Evolutionary conservation across 148 eudicot genomes (phyloP), one percentile per base, ranked within the genome.

Genomic region (Rhododendron molle): DNA sequence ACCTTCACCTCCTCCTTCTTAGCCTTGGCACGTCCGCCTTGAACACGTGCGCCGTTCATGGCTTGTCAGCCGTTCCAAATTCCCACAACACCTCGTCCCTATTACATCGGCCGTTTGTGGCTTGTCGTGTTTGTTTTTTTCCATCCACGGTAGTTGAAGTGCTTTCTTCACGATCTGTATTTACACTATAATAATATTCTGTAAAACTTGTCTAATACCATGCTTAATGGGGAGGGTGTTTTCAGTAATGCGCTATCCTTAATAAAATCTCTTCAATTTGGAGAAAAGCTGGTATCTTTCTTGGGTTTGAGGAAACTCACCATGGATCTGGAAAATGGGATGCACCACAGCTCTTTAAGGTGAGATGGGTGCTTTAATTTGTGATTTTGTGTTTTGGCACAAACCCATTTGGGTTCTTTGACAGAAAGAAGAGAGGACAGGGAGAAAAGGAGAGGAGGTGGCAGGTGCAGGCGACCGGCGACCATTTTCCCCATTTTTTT

Each of bases 311-410:
- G 88, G 9, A 82, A 85, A 87, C 79, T 44, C 73, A 78, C 88
- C 78, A 95, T 97, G 99, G 99, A 97, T 95, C 98, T 91, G 69
- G 98, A 95, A 92, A 88, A 83, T 87, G 98, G 98, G 94, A 46
- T 86, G 88, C 81, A 83, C 81, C 89, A 90, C 47, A 94, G 92
- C 85, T 85, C 78, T 81, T 89, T 3, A 97, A 97, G 96, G 99
- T 97, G 77, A 90, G 88, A 30, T 30, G 73, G 76, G 56, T 15
- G 54, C 16, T 40, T 81, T 38, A 36, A 23, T 58, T 81, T 81
- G 4, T 12, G 82, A 36, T 60, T 52, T 12, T 81, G 43, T 34
- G 47, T 13, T 52, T 52, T 13, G 36, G 36, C 36, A 34, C 36
- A 34, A 34, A 34, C 36, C 36, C 36, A 34, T 34, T 34, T 34